phyloP scores from a whole-genome alignment of 179 eudicot species.

The Actinidia chinensis region DNA sequence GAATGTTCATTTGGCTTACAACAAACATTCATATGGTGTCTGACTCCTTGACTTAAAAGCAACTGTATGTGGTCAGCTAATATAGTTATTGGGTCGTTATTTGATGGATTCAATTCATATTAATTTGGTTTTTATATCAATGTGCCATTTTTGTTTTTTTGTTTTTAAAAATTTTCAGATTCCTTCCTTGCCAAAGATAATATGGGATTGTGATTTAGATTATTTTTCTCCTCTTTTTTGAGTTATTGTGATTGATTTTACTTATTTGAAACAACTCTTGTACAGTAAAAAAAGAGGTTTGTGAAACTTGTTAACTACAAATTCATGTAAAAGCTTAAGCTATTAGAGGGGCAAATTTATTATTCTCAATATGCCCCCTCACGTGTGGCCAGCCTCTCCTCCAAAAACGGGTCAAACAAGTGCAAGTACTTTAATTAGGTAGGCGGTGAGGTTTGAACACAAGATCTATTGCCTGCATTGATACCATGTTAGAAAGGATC shows the following conservation, averaged over 20 bases:
- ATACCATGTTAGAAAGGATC: too few relatives aligned
- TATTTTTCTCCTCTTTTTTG: not conserved
- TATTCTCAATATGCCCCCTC: too few relatives aligned
- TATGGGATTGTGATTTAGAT: not conserved
- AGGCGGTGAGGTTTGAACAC: too few relatives aligned
- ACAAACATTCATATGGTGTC: too few relatives aligned
- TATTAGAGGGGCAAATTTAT: too few relatives aligned
- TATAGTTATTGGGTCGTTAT: not conserved
- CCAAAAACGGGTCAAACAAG: too few relatives aligned
- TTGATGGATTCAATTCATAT: conserved; percentile 1
- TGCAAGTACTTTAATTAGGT: too few relatives aligned
- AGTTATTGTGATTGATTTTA: not conserved
- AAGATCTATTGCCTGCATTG: too few relatives aligned
- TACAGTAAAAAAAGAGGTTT: not conserved
- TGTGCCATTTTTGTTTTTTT: not conserved
- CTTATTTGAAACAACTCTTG: not conserved
- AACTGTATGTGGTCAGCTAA: not conserved
- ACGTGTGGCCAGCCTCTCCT: too few relatives aligned
- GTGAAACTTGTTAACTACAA: too few relatives aligned
- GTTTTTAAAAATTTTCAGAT: not conserved
- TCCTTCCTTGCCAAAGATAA: not conserved
- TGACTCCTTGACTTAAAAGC: not conserved
- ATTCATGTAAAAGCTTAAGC: too few relatives aligned
- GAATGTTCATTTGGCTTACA: too few relatives aligned
- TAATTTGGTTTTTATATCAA: not conserved